phyloP scores from a whole-genome alignment of 2,329 filamentous ascomycete genomes.

The Pseudogymnoascus sp. region DNA sequence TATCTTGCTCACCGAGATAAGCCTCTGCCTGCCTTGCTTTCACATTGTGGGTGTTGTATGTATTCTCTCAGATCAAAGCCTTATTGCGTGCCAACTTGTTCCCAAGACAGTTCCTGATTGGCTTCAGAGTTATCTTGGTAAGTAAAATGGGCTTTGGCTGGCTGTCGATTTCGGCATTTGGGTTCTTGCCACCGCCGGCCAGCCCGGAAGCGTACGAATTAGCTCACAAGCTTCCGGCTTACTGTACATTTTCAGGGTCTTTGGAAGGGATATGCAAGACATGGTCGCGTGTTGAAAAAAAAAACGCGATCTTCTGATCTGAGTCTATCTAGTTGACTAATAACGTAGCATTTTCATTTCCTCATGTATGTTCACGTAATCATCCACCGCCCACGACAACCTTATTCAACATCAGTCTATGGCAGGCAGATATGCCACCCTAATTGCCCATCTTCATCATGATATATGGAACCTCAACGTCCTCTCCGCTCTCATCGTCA shows the following conservation, averaged over 20 bases:
- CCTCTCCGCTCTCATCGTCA: slow-evolving; percentile 80
- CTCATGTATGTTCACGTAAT: slow-evolving; percentile 5
- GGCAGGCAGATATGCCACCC: background rate
- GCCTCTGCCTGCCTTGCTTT: slow-evolving; percentile 2
- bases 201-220: background rate
- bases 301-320: background rate
- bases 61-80: background rate
- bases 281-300: slow-evolving; percentile 5
- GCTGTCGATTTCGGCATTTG: background rate
- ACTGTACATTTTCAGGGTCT: background rate
- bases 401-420: background rate
- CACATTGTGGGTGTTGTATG: background rate
- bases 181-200: background rate
- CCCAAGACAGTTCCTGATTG: background rate
- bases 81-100: slow-evolving; percentile 2
- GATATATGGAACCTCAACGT: slow-evolving; percentile 95
- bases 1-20: slow-evolving; percentile 1
- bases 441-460: slow-evolving; percentile 57
- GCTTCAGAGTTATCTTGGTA: background rate
- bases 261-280: background rate
- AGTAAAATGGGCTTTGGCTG: background rate
- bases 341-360: slow-evolving; percentile 4
- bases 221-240: background rate
- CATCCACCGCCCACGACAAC: background rate
- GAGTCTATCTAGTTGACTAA: slow-evolving; percentile 2